These are phyloP conservation scores for Fragilariopsis cylindrus DNA, from an alignment of 108 stramenopile genomes.

Conservation along the genomic window DNA sequence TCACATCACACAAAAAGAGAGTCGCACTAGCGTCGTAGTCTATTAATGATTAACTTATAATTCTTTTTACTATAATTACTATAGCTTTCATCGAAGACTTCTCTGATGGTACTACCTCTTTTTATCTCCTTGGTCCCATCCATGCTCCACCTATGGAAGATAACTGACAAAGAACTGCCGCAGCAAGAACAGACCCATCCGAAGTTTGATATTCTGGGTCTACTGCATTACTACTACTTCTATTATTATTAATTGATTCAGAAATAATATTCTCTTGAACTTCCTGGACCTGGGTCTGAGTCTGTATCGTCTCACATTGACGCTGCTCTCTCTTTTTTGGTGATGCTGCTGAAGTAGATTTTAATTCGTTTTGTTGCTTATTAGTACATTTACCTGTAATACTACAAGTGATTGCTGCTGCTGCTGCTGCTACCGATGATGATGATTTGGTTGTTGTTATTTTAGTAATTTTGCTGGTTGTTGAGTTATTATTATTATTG, in stretches of 20 bases:
- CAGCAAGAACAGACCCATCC: conserved; percentile 36
- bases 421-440: background rate
- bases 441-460: background rate
- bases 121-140: conserved; percentile 7
- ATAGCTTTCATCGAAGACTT: no score
- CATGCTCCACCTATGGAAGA: conserved; percentile 24
- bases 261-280: background rate
- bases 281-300: background rate
- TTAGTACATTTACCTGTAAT: no score
- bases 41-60: no score
- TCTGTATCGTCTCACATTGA: no score
- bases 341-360: no score
- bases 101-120: no score
- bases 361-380: no score
- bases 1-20: no score
- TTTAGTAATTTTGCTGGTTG: background rate
- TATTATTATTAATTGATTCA: background rate
- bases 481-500: background rate
- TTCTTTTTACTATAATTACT: no score
- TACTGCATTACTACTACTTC: background rate
- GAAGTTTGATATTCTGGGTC: background rate
- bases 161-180: conserved; percentile 49
- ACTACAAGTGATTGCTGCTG: background rate
- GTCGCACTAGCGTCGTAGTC: no score
- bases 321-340: no score